Percentiles rank a stretch among this genome's conserved stretches.
phyloP scores from a whole-genome alignment of 495 filamentous ascomycete species.

The Wilcoxina mikolae region DNA sequence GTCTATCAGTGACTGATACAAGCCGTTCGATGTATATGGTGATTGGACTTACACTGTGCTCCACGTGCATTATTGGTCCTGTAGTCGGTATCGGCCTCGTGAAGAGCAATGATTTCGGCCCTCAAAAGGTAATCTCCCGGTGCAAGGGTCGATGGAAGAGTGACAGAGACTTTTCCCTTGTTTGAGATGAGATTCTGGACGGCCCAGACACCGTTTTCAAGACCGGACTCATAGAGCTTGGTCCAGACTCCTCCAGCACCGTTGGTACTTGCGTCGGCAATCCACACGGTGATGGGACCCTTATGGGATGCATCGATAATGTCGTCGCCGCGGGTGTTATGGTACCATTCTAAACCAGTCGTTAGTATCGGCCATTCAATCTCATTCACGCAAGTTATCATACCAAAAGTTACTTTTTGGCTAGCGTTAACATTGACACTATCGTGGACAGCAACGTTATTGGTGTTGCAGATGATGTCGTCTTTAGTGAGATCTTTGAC shows the following conservation, averaged over 20 bases:
- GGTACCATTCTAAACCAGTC: conserved; percentile 38
- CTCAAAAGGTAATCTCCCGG: conserved; percentile 37
- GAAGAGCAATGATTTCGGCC: conserved; percentile 41
- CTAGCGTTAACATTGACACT: conserved; percentile 34
- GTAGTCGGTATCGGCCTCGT: conserved; percentile 34
- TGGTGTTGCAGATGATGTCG: conserved; percentile 37
- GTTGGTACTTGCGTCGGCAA: conserved; percentile 32
- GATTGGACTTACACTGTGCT: no score
- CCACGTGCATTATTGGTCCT: conserved; percentile 30
- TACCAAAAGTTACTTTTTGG: conserved; percentile 20
- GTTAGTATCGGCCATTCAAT: conserved; percentile 18
- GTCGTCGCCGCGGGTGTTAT: conserved; percentile 34
- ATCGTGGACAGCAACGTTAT: conserved; percentile 28
- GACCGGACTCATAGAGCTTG: conserved; percentile 35
- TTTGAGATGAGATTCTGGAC: conserved; percentile 35
- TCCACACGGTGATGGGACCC: conserved; percentile 39
- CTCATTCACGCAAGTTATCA: background rate
- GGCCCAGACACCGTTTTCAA: conserved; percentile 32
- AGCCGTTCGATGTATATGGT: background rate
- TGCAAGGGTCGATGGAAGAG: conserved; percentile 31
- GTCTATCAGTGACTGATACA: no score
- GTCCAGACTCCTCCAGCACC: conserved; percentile 35
- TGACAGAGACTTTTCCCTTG: conserved; percentile 33
- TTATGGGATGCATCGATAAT: conserved; percentile 39
- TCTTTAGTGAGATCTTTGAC: conserved; percentile 35